Evolutionary conservation across 2,329 filamentous ascomycete species (phyloP), one percentile per base, ranked within the genome.

Genomic region (Scleromitrula shiraiana): DNA sequence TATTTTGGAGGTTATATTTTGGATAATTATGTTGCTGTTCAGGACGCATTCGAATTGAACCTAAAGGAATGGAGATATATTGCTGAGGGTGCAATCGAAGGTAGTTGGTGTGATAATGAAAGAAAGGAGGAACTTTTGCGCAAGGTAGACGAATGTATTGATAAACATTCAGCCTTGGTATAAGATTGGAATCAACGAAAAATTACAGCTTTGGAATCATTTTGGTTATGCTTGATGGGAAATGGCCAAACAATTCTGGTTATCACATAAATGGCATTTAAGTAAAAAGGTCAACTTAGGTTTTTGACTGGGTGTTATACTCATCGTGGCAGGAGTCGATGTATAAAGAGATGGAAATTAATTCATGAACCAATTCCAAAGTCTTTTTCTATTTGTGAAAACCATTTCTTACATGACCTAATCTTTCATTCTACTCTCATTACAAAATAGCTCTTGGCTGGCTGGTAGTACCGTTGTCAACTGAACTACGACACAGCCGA

Each of bases 21-120:
- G 43, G 82, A 85, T 57, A 88, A 88, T 56, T 89, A 84, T 66
- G 83, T 78, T 57, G 82, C 81, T 1, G 82, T 90, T 24, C 84
- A 90, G 64, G 80, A 87, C 35, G 78, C 81, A 0, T 88, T 88
- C 63, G 62, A 68, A 4, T 64, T 90, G 54, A 73, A 64, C 19
- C 65, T 80, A 4, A 64, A 68, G n/a, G 83, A 90, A 46, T 89
- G 85, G 86, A 72, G 68, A 54, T 66, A 60, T 5, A 82, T 90
- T 58, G 78, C 76, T 9, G 70, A 70, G 53, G 76, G 77, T 30
- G 72, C 76, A 17, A 78, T 88, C 9, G 68, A 76, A 52, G 82
- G 80, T 20, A 88, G 83, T 60, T 89, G 85, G 85, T 83, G 83
- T 60, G 67, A 68, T 26, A 70, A 77, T 32, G 69, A 69, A 53